Base-by-base conservation (phyloP, 1,139 yeast genomes). In the Candida sp. region DNA sequence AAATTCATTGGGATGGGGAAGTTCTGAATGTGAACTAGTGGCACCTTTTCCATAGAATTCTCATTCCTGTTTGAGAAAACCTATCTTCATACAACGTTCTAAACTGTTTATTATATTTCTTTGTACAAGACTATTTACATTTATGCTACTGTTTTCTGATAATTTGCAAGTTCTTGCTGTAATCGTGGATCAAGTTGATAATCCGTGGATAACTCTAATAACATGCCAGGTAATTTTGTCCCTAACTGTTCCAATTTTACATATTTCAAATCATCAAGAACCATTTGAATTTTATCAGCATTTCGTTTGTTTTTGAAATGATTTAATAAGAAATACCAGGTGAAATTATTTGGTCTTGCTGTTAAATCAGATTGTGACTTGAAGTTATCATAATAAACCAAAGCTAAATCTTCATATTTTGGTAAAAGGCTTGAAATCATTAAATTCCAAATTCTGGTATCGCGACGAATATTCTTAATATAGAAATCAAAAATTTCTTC, bases 381-480 rank as follows among this genome's bases (percentile, higher is more conserved):
- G 50, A 63, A 59, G 35, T 53, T 55, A 4, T 57, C 49, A 49
- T 72, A 75, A 55, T 77, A 75, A 5, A 61, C 55, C 39, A 66
- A 50, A 1, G 82, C 81, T 49, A 70, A 64, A 22, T 54, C 42
- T 34, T 66, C 70, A 39, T 68, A 60, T 41, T 66, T 68, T 33
- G 54, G 52, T 36, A 74, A 61, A 46, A 76, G 69, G 4, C 81
- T 79, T 30, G 66, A 68, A 48, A 87, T 76, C 61, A 86, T 69
- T 57, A 78, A 71, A 58, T 86, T 84, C 78, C 84, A 84, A 36
- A 75, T 66, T 39, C 81, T 66, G 5, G 79, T 61, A 21, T 69
- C 69, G 44, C 62, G 62, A 27, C 55, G 48, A 36, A 60, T 50
- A 19, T 51, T 47, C 40, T 60, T 53, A 36, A 73, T 56, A 54